Conservation (phyloP, 1,139 yeast species). For the Lodderomyces oxycetoniae region DNA sequence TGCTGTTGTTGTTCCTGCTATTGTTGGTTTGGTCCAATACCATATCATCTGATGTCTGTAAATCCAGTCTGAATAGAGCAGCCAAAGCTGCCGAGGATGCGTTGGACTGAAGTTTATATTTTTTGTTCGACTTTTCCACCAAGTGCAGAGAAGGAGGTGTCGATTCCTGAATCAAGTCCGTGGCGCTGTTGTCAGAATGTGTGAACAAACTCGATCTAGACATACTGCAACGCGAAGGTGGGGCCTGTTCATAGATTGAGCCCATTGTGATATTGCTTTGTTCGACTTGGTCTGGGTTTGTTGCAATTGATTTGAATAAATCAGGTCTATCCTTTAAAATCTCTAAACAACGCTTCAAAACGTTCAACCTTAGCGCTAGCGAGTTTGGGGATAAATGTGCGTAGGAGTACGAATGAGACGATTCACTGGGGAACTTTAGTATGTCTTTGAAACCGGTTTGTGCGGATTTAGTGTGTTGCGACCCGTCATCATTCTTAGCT, state of each 20-base stretch:
- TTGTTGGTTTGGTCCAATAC: constrained; percentile 20
- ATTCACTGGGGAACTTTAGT: constrained; percentile 63
- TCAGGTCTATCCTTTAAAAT: constrained; percentile 63
- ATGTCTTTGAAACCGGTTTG: constrained; percentile 23
- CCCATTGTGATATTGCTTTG: constrained; percentile 1
- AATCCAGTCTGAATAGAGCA: constrained; percentile 47
- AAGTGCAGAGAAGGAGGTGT: constrained; percentile 5
- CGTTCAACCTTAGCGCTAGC: constrained; percentile 68
- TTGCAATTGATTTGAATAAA: constrained; percentile 27
- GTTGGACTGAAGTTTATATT: constrained; percentile 33
- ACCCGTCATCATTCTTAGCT: background rate
- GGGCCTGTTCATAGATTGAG: background rate
- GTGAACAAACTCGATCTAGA: constrained; percentile 5
- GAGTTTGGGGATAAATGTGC: constrained; percentile 80
- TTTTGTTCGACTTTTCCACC: constrained; percentile 11
- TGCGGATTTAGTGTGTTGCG: background rate
- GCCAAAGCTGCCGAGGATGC: constrained; percentile 64
- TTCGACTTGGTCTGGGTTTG: constrained; percentile 6
- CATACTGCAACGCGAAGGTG: constrained; percentile 1
- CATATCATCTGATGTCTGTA: constrained; percentile 34
- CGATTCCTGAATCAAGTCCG: constrained; percentile 19
- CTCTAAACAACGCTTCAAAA: constrained; percentile 70
- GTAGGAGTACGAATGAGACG: constrained; percentile 81
- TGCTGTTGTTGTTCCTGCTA: too few species aligned
- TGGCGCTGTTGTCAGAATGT: constrained; percentile 19